Base-by-base conservation (phyloP, 257 asterid species). In the Leonotis leonurus region DNA sequence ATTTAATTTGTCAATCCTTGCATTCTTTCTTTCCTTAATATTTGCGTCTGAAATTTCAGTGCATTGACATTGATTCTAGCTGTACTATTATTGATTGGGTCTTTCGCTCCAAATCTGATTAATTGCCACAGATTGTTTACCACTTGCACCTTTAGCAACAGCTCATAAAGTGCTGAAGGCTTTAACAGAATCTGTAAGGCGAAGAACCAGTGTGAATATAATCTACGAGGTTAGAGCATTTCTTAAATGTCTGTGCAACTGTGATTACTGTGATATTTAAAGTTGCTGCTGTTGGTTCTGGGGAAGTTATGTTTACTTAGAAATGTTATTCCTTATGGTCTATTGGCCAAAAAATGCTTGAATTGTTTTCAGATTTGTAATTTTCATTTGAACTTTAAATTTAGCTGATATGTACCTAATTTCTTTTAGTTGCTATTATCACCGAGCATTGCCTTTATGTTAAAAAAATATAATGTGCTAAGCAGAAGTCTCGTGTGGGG, bases 181-280 rank as follows among this genome's bases (percentile, higher is more conserved):
- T 73, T 73, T 92, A 63, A 82, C 70, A 77, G 84, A 85, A 80
- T 86, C 99, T 66, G 82, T 86, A 52, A 78, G 68, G 83, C 84
- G 81, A 21, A 85, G 97, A 36, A 75, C 96, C 71, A 37, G 75
- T 37, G 78, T 69, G 46, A 72, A 83, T 65, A 78, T 74, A 74
- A 76, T 80, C 58, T 81, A 74, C 62, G 76, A 82, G 95, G 96
- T 86, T 8, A 14, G 70, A 40, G 30, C 51, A 68, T 51, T 58
- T 58, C 41, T 40, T 50, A 8, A 16, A 45, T 43, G 9, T 13
- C 20, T 33, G 39, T 12, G 39, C 48, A 56, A 40, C 73, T 50
- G 70, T 59, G 56, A 48, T 72, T 49, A 25, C 13, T 62, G 44
- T 50, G 7, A 30, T 13, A 8, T 30, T 8, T 12, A 17, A 40